These are phyloP conservation scores for Echinochloa phyllopogon DNA, from an alignment of 176 grass and related monocot genomes.

Conservation along the genomic window DNA sequence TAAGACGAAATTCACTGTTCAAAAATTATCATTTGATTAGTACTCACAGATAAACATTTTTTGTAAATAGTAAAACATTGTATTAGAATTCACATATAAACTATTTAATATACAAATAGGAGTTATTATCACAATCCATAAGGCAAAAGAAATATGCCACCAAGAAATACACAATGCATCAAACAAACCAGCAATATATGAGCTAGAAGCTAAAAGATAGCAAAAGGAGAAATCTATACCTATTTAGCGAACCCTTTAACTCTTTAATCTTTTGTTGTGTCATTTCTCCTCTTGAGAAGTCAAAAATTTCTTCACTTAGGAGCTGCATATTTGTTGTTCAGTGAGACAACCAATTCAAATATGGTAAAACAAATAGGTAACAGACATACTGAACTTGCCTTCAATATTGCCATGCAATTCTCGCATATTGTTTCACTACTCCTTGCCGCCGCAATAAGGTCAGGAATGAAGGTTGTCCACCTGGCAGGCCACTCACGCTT, in stretches of 20 bases:
- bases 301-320: slow-evolving; percentile 96
- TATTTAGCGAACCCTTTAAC: slow-evolving; percentile 89
- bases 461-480: slow-evolving; percentile 89
- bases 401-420: slow-evolving; percentile 98
- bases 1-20: slow-evolving; percentile 30
- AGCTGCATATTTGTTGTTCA: slow-evolving; percentile 55
- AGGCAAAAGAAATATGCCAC: neutral
- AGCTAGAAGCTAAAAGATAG: neutral
- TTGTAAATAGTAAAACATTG: neutral
- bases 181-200: neutral
- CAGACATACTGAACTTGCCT: slow-evolving; percentile 53
- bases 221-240: slow-evolving; percentile 40
- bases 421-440: slow-evolving; percentile 90
- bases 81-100: neutral
- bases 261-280: slow-evolving; percentile 96
- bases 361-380: slow-evolving; percentile 31
- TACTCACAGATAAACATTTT: neutral
- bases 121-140: neutral
- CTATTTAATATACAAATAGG: neutral
- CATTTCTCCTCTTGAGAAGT: slow-evolving; percentile 99
- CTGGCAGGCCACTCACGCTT: slow-evolving; percentile 95
- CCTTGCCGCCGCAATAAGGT: slow-evolving; percentile 84
- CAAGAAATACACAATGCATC: slow-evolving; percentile 2
- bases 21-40: slow-evolving; percentile 7
- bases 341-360: slow-evolving; percentile 32